Percentiles rank a stretch among this genome's conserved stretches.
phyloP scores from a whole-genome alignment of 2,329 filamentous ascomycete genomes.

The Xylariaceae sp. region DNA sequence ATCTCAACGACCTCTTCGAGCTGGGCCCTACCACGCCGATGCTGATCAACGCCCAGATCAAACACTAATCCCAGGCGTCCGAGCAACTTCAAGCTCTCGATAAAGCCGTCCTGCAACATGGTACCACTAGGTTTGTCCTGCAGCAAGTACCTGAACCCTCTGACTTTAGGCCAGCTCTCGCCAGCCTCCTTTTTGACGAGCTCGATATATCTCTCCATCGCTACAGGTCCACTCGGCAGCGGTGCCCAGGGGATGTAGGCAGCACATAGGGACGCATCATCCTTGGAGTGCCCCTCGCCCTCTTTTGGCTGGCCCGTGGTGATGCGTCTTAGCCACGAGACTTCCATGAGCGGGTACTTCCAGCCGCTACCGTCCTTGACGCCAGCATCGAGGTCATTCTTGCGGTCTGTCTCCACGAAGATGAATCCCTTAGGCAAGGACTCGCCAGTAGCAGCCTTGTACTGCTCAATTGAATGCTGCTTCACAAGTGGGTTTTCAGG shows the following conservation, averaged over 20 bases:
- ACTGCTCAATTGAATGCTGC: constrained; percentile 70
- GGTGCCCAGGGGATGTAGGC: constrained; percentile 89
- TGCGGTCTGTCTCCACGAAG: constrained; percentile 83
- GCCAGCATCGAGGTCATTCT: constrained; percentile 59
- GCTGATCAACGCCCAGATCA: constrained; percentile 83
- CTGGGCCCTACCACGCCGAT: constrained; percentile 76
- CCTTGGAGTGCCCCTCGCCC: constrained; percentile 62
- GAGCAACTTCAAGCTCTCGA: constrained; percentile 69
- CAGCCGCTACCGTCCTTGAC: constrained; percentile 62
- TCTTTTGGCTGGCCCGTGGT: constrained; percentile 62
- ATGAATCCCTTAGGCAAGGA: constrained; percentile 71
- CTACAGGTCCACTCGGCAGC: constrained; percentile 65
- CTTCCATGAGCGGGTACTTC: constrained; percentile 71
- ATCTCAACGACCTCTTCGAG: constrained; percentile 74
- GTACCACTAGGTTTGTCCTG: constrained; percentile 75
- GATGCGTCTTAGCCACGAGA: constrained; percentile 71
- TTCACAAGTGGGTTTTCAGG: constrained; percentile 64
- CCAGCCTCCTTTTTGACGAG: constrained; percentile 67
- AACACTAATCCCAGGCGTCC: constrained; percentile 71
- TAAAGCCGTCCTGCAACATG: constrained; percentile 67
- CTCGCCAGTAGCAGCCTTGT: constrained; percentile 52
- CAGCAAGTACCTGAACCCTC: constrained; percentile 82
- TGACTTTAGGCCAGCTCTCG: constrained; percentile 69
- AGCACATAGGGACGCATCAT: constrained; percentile 62
- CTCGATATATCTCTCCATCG: constrained; percentile 69